Base-by-base conservation (phyloP, 140 eudicot genomes). In the Anethum foeniculum region DNA sequence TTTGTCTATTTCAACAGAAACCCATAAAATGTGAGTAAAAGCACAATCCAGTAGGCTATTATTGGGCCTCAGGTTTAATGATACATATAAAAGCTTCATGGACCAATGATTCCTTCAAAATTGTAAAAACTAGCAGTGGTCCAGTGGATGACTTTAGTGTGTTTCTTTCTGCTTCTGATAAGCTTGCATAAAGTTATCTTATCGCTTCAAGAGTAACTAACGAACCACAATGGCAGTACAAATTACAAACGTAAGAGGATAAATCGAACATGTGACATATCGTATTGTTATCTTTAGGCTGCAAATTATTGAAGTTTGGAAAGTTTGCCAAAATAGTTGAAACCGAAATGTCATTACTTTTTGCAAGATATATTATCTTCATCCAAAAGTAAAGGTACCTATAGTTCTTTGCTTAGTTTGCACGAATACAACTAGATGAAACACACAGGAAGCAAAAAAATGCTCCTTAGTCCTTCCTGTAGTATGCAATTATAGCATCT, bases 341-440 rank as follows among this genome's bases (percentile, higher is more conserved):
- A 28, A 65, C 72, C 18, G 0, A 28, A 41, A 65, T 65, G 6
- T n/a, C 72, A 28, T 67, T 32, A 67, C 74, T 67, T 67, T 65
- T 65, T 13, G 12, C 74, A 13, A 28, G 2, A 13, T 30, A 67
- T 25, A 28, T 27, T 65, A 9, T 28, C 2, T 13, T 25, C 12
- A 62, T 62, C 69, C 18, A 4, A 62, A 25, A 62, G 69, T 62
- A 3, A 62, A 23, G 69, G 3, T 62, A 0, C 34, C 76, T 34
- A 38, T 25, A 8, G 38, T 71, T 38, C 76, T 19, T 36, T 71
- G 49, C 51, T 39, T 71, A 39, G 44, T 13, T 16, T 71, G 51
- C 76, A 71, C 28, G 76, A 71, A 71, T 71, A 19, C 76, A 71
- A 71, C 44, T 19, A 71, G 5, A 36, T 19, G 76, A 68, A 69